Base-by-base conservation (phyloP, 352 stramenopile genomes). In the Pythium monospermum region DNA sequence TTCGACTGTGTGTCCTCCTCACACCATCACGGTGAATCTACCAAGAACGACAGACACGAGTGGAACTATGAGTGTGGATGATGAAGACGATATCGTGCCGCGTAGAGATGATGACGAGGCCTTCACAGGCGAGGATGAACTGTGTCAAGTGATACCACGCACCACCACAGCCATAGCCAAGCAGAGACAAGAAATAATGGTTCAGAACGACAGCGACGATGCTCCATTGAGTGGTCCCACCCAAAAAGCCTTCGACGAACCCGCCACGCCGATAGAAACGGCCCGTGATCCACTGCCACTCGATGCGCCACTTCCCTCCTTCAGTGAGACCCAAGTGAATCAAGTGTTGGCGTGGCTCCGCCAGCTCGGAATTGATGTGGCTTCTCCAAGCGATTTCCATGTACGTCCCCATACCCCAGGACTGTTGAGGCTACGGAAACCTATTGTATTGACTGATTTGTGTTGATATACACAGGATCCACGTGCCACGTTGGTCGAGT, bases 321-420 rank as follows among this genome's bases (percentile, higher is more conserved):
- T 28, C 43, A 55, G 10, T 2, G 21, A 25, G 35, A 48, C 61
- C 32, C 31, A 23, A 21, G 32, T 61, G 0, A 32, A 56, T 0
- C 58, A 72, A 19, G 46, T 82, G 7, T 33, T 80, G 3, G 10
- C 11, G 6, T 85, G 74, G 74, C 51, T 85, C 18, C 68, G 66
- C 21, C 47, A 49, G 4, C 46, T 85, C 21, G 56, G 59, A 22
- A 55, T 85, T 22, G 44, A 46, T 4, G 23, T 83, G 7, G 28
- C 45, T 2, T 49, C 69, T 11, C 25, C 55, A 0, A 43, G 55
- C 2, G 53, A 57, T 16, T 72, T 83, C 32, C 57, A 68, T 18
- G 74, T 83, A 60, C 19, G 61, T 56, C 22, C 23, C 32, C n/a
- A 15, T 12, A 13, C 7, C 4, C 1, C 4, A 27, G 5, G n/a